Evolutionary conservation across 148 eudicot genomes (phyloP), one percentile per base, ranked within the genome.

Genomic region (Camellia sinensis): DNA sequence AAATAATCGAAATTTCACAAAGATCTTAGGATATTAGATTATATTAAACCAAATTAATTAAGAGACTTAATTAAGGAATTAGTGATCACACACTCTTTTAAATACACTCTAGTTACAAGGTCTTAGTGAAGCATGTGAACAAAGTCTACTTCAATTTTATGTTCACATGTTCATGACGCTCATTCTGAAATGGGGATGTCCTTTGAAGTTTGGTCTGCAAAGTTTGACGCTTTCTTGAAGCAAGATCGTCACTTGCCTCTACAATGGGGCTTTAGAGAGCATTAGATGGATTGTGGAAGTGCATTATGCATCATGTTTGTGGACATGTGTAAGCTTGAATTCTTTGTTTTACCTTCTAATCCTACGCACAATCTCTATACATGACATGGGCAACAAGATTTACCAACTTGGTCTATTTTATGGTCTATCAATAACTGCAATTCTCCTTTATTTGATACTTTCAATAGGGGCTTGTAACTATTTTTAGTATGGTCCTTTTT

Each of bases 311-410:
- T 64, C 37, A 13, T 17, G 48, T 67, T 40, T 14, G 50, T 54
- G 59, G 7, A 12, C 0, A 54, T 54, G 59, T 54, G 59, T 18
- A 71, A 71, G 11, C 29, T 3, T 12, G 4, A 48, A 5, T 46
- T 46, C 11, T 70, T 46, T 13, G 17, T 41, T 53, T 73, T 5
- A 22, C 22, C 18, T 37, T 72, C 15, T 52, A 52, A 53, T 21
- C 44, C n/a, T 37, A 29, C 17, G 12, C n/a, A 40, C 61, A 22
- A 53, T 40, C 65, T 40, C 62, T 37, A 37, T 13, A 15, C 7
- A 3, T 74, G 64, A 74, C 15, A 29, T 57, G 65, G 77, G 40
- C 77, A 37, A 74, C 13, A 57, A 40, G 65, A 74, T n/a, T 74
- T 74, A 37, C 11, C 65, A 15, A 17, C 77, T 75, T 18, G 37